Percentiles rank a stretch among this genome's conserved stretches.
Evolutionary conservation across 305 asterid species (phyloP).

Genomic region (Stenogyne calaminthoides): DNA sequence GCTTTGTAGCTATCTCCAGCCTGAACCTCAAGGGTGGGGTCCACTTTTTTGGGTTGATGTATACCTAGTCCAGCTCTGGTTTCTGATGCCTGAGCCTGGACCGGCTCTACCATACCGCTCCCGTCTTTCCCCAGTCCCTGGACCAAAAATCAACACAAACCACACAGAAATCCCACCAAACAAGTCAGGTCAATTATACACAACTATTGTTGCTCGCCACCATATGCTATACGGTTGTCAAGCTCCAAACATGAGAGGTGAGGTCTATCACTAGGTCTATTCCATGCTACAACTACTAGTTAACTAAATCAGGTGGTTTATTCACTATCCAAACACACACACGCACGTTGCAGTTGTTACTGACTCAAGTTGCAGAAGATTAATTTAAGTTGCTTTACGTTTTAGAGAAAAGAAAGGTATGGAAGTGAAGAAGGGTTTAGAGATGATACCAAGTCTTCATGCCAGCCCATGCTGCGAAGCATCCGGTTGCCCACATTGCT

Average conservation of each 20-base stretch:
- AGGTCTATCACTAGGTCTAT: not conserved
- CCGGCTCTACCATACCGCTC: slow-evolving; percentile 97
- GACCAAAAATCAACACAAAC: slow-evolving; percentile 39
- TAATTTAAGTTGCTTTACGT: not conserved
- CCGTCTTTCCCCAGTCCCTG: slow-evolving; percentile 98
- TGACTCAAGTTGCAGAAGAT: slow-evolving; percentile 10
- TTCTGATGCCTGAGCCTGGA: slow-evolving; percentile 74
- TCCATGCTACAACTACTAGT: not conserved
- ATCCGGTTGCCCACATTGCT: slow-evolving; percentile 94
- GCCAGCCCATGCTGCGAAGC: slow-evolving; percentile 99
- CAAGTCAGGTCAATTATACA: slow-evolving; percentile 42
- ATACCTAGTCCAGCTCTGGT: slow-evolving; percentile 89
- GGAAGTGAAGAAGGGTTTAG: slow-evolving; percentile 54
- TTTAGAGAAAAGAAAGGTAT: not conserved
- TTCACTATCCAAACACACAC: not conserved
- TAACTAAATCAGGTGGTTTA: not conserved
- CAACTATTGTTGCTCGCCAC: slow-evolving; percentile 38
- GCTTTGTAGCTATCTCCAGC: slow-evolving; percentile 98
- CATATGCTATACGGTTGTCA: slow-evolving; percentile 23
- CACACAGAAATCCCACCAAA: slow-evolving; percentile 42
- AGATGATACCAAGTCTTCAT: slow-evolving; percentile 97
- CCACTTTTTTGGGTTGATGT: slow-evolving; percentile 84
- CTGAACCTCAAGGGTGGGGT: slow-evolving; percentile 86
- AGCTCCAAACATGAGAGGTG: slow-evolving; percentile 24
- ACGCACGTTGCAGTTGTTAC: not conserved